phyloP scores from a whole-genome alignment of 2,329 filamentous ascomycete genomes.

The Apiospora koreana region DNA sequence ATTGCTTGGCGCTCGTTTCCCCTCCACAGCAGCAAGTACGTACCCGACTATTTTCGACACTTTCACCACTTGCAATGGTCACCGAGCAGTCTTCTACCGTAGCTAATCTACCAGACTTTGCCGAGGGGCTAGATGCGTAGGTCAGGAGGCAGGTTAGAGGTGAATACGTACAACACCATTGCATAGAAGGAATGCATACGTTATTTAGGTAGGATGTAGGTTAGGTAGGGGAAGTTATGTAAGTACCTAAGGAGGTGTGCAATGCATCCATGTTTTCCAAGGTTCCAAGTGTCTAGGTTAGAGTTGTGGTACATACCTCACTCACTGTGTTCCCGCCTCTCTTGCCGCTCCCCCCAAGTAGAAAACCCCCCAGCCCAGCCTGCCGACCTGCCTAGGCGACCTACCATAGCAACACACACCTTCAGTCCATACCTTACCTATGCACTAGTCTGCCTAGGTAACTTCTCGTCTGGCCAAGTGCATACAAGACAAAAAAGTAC shows the following conservation, averaged over 20 bases:
- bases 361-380: background rate
- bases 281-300: no score
- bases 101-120: constrained; percentile 6
- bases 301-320: no score
- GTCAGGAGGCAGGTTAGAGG: background rate
- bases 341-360: background rate
- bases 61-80: constrained; percentile 6
- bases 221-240: no score
- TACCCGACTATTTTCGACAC: constrained; percentile 1
- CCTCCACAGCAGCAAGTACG: constrained; percentile 1
- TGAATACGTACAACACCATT: no score
- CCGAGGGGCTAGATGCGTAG: background rate
- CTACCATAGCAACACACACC: background rate
- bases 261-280: no score
- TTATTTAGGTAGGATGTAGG: background rate
- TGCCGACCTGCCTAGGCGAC: background rate
- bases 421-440: no score
- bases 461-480: background rate
- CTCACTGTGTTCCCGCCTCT: background rate
- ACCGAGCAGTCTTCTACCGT: background rate
- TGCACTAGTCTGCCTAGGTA: background rate
- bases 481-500: background rate
- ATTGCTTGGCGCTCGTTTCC: constrained; percentile 1
- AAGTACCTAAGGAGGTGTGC: background rate
- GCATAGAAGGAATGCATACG: background rate